Conservation (phyloP, 768 basidiomycete genomes). For the Scleroderma citrinum region DNA sequence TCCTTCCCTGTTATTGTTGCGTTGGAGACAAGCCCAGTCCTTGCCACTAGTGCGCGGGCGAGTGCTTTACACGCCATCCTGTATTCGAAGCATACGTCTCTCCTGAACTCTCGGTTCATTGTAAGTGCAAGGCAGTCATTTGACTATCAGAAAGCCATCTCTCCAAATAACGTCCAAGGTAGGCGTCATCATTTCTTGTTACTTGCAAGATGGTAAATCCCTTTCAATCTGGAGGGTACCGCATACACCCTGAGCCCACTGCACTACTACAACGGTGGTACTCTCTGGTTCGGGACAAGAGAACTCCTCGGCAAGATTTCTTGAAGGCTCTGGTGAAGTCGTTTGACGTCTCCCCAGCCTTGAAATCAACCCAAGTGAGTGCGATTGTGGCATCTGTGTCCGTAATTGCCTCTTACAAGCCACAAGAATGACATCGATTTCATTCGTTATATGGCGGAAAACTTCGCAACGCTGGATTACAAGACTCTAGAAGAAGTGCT, state of each 20-base stretch:
- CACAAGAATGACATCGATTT: slow-evolving; percentile 77
- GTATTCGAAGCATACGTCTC: slow-evolving; percentile 83
- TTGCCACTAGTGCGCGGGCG: slow-evolving; percentile 63
- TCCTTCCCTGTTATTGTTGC: slow-evolving; percentile 91
- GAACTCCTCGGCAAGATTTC: slow-evolving; percentile 80
- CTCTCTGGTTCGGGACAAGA: slow-evolving; percentile 84
- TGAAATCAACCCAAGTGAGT: slow-evolving; percentile 52
- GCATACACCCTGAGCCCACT: slow-evolving; percentile 52
- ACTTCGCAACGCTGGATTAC: slow-evolving; percentile 88
- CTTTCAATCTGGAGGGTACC: slow-evolving; percentile 46
- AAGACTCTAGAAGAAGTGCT: slow-evolving; percentile 93
- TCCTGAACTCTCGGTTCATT: slow-evolving; percentile 81
- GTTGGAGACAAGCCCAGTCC: slow-evolving; percentile 77
- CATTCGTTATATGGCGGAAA: slow-evolving; percentile 90
- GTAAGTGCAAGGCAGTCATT: slow-evolving; percentile 79
- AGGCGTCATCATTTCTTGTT: slow-evolving; percentile 4
- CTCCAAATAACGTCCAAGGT: slow-evolving; percentile 50
- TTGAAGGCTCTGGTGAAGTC: slow-evolving; percentile 75
- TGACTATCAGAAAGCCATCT: slow-evolving; percentile 68
- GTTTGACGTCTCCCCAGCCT: slow-evolving; percentile 65
- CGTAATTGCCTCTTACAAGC: background rate
- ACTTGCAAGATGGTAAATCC: background rate
- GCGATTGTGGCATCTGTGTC: background rate
- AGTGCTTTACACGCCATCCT: slow-evolving; percentile 74
- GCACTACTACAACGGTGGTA: slow-evolving; percentile 91